A percentile compares a stretch with the other conserved stretches of the same genome.
These are phyloP conservation scores for Microbotryum scabiosae DNA, from an alignment of 1,284 basidiomycete genomes.

Conservation along the genomic window DNA sequence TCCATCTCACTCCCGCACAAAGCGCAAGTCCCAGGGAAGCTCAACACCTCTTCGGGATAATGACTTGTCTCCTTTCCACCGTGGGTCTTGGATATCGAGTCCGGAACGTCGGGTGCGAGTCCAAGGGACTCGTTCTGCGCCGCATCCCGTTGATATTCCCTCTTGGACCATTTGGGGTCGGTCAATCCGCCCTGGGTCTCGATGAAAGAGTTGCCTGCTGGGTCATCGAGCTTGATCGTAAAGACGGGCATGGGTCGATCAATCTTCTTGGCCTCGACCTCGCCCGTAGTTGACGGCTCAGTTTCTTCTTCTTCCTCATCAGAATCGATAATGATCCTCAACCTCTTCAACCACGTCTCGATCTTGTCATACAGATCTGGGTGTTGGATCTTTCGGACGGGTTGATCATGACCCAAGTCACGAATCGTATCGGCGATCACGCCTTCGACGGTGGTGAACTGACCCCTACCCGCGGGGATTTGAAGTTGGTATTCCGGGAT, in stretches of 20 bases:
- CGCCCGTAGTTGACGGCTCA: too few species aligned
- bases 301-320: slow-evolving; percentile 50
- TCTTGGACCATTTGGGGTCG: slow-evolving; percentile 87
- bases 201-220: slow-evolving; percentile 88
- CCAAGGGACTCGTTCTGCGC: slow-evolving; percentile 81
- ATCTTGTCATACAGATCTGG: slow-evolving; percentile 70
- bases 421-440: slow-evolving; percentile 74
- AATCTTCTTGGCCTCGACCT: slow-evolving; percentile 31
- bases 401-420: slow-evolving; percentile 78
- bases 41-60: slow-evolving; percentile 72
- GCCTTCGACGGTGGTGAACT: slow-evolving; percentile 93
- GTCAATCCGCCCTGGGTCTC: slow-evolving; percentile 67
- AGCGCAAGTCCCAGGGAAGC: slow-evolving; percentile 81
- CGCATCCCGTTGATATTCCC: slow-evolving; percentile 70
- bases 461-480: slow-evolving; percentile 72
- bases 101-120: slow-evolving; percentile 45
- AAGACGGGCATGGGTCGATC: slow-evolving; percentile 54
- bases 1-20: slow-evolving; percentile 75
- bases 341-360: slow-evolving; percentile 58
- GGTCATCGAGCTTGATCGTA: slow-evolving; percentile 83
- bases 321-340: slow-evolving; percentile 62
- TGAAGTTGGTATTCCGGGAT: slow-evolving; percentile 88
- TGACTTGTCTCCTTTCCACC: slow-evolving; percentile 41
- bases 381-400: slow-evolving; percentile 73
- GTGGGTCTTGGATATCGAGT: not conserved